phyloP scores from a whole-genome alignment of 805 yeast genomes.

The Candida silvatica region DNA sequence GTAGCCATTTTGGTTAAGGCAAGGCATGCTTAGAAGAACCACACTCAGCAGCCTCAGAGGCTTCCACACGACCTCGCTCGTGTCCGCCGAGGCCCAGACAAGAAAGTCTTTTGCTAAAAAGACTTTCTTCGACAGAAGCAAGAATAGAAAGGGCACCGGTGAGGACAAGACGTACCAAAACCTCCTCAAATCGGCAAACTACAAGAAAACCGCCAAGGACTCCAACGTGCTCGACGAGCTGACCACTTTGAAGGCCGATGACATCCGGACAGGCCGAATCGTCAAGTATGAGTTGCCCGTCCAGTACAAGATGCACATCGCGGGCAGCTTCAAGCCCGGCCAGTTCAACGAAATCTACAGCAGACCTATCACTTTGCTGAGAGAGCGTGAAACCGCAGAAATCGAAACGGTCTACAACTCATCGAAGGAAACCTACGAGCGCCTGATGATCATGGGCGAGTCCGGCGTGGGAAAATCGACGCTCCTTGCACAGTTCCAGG shows the following conservation, averaged over 20 bases:
- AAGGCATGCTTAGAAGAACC: too few relatives aligned
- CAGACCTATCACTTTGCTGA: slow-evolving; percentile 51
- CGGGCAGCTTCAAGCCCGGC: slow-evolving; percentile 59
- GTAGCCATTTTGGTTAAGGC: too few relatives aligned
- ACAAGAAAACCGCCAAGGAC: slow-evolving; percentile 16
- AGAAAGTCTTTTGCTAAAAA: slow-evolving; percentile 23
- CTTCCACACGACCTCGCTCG: slow-evolving; percentile 2
- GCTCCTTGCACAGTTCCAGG: slow-evolving; percentile 59
- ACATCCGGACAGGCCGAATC: slow-evolving; percentile 20
- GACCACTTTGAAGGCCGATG: slow-evolving; percentile 9
- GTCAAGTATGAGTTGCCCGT: slow-evolving; percentile 33
- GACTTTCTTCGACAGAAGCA: slow-evolving; percentile 14
- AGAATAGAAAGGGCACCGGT: slow-evolving; percentile 25
- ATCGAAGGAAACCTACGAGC: slow-evolving; percentile 32
- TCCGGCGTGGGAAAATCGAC: slow-evolving; percentile 78
- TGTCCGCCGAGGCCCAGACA: slow-evolving; percentile 17
- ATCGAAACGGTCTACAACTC: slow-evolving; percentile 31
- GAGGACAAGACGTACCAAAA: slow-evolving; percentile 21
- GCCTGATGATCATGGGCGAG: slow-evolving; percentile 51
- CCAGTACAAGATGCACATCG: slow-evolving; percentile 34
- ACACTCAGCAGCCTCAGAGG: too few relatives aligned
- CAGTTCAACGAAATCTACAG: slow-evolving; percentile 63
- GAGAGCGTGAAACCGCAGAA: slow-evolving; percentile 36
- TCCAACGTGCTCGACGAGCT: slow-evolving; percentile 11
- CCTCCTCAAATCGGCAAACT: slow-evolving; percentile 15